Conservation (phyloP, 2,329 filamentous ascomycete genomes). For the Botrytis fabae region DNA sequence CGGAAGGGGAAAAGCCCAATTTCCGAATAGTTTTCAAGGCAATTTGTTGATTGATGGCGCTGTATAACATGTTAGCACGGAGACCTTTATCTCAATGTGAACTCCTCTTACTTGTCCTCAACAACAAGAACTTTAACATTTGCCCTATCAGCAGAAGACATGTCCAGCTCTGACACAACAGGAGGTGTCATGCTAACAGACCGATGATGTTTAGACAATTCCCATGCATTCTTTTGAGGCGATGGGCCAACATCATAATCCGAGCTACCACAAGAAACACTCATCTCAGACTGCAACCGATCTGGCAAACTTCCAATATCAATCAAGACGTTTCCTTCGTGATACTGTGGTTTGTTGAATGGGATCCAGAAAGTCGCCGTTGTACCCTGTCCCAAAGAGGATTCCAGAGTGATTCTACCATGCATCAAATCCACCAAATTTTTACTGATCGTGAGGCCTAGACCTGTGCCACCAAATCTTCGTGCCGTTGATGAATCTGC, state of each 20-base stretch:
- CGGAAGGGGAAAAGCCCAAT: constrained; percentile 68
- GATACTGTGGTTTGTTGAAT: constrained; percentile 67
- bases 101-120: constrained; percentile 68
- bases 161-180: constrained; percentile 47
- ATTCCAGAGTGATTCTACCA: constrained; percentile 70
- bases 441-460: constrained; percentile 79
- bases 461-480: constrained; percentile 75
- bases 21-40: constrained; percentile 73
- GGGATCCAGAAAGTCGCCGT: constrained; percentile 76
- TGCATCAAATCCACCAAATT: constrained; percentile 79
- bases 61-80: constrained; percentile 32
- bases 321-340: constrained; percentile 52
- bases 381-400: constrained; percentile 66
- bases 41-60: constrained; percentile 71
- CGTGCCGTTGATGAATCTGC: constrained; percentile 78
- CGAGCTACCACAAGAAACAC: constrained; percentile 66
- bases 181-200: constrained; percentile 34
- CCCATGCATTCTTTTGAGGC: constrained; percentile 38
- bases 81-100: not conserved
- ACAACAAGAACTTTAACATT: constrained; percentile 72
- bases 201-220: constrained; percentile 25
- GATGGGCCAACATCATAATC: constrained; percentile 56
- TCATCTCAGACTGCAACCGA: constrained; percentile 62
- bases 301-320: constrained; percentile 66
- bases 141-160: constrained; percentile 58